Evolutionary conservation across 495 filamentous ascomycete species (phyloP).

Genomic region (Delitschia confertaspora): DNA sequence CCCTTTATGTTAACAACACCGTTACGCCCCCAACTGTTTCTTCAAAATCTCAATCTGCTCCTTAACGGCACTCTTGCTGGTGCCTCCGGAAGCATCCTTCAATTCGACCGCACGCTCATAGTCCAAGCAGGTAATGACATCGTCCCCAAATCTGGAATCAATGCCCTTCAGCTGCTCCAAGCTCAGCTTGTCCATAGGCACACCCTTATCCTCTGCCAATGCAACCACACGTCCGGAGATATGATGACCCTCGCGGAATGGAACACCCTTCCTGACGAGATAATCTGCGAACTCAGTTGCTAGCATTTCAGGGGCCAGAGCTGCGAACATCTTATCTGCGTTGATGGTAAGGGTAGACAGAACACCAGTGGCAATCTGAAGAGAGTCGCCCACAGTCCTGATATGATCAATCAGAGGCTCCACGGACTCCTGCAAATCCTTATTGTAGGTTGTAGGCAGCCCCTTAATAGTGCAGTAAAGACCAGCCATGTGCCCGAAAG

Average conservation of each 20-base stretch:
- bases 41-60: constrained; percentile 72
- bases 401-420: constrained; percentile 83
- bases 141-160: constrained; percentile 64
- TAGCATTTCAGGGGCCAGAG: constrained; percentile 57
- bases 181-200: constrained; percentile 68
- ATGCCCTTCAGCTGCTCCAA: constrained; percentile 63
- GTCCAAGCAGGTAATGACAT: constrained; percentile 66
- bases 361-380: constrained; percentile 77
- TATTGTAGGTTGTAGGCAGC: constrained; percentile 87
- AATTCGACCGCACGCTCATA: constrained; percentile 85
- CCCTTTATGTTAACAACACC: too few relatives aligned
- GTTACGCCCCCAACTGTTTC: constrained; percentile 38
- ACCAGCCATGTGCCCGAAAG: constrained; percentile 82
- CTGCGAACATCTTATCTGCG: constrained; percentile 67
- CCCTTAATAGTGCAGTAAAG: constrained; percentile 84
- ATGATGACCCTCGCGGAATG: constrained; percentile 79
- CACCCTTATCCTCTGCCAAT: constrained; percentile 57
- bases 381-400: constrained; percentile 76
- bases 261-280: constrained; percentile 78
- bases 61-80: constrained; percentile 61
- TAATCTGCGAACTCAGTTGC: constrained; percentile 76
- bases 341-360: constrained; percentile 56
- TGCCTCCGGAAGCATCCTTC: constrained; percentile 72
- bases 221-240: constrained; percentile 76
- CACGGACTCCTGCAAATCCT: constrained; percentile 84